Percentiles rank a stretch among this genome's conserved stretches.
Conservation (phyloP, 768 basidiomycete genomes). For the Tulasnella sp. region DNA sequence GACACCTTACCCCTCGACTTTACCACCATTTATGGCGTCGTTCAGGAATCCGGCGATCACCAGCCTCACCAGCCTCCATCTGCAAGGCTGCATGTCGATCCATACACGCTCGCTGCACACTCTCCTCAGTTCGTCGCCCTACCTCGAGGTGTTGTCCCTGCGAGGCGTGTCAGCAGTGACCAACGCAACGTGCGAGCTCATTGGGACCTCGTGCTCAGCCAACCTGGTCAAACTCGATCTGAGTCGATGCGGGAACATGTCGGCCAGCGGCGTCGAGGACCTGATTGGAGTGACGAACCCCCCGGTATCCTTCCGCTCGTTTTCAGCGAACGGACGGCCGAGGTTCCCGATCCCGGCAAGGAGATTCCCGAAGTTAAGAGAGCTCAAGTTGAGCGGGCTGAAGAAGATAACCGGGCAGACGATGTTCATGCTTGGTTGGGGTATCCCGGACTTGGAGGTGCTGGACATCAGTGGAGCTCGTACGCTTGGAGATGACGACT, state of each 20-base stretch:
- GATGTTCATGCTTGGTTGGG: conserved; percentile 55
- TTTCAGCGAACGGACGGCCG: conserved; percentile 33
- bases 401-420: conserved; percentile 45
- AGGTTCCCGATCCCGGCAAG: conserved; percentile 15
- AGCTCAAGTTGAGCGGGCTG: conserved; percentile 58
- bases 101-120: conserved; percentile 56
- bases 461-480: conserved; percentile 68
- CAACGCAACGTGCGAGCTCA: conserved; percentile 59
- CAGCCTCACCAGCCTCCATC: conserved; percentile 56
- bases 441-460: conserved; percentile 60
- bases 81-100: conserved; percentile 60
- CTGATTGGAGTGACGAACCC: conserved; percentile 31
- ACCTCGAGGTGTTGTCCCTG: conserved; percentile 45
- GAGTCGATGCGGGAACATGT: conserved; percentile 57
- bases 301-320: conserved; percentile 14
- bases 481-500: conserved; percentile 59
- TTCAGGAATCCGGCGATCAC: conserved; percentile 27
- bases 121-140: conserved; percentile 54
- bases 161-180: conserved; percentile 60
- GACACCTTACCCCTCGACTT: conserved; percentile 21
- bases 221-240: conserved; percentile 52
- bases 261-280: conserved; percentile 28
- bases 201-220: conserved; percentile 43
- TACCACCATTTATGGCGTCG: not conserved
- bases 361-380: conserved; percentile 32